Base-by-base conservation (phyloP, 441 rosid genomes). In the Dalechampia spathulata region DNA sequence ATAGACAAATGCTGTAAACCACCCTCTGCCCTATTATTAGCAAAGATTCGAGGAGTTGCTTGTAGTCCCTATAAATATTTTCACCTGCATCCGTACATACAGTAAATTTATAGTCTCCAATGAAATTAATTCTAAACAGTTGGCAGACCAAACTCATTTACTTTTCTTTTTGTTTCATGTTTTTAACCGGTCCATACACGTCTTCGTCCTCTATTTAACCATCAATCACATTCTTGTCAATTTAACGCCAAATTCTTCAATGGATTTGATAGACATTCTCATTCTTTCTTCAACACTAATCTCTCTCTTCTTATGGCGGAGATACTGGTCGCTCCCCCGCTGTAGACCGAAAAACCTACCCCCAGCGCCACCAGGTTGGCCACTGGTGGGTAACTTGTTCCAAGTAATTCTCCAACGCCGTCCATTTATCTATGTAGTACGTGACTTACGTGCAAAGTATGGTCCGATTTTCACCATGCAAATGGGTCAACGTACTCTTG, bases 401-500 rank as follows among this genome's bases (percentile, higher is more conserved):
- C 93, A 85, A 60, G 74, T 85, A 65, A 81, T 87, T 62, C 79
- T 79, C 63, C 78, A 90, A 45, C 75, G 85, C 19, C 86, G 80
- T 1, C 87, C 84, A 39, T 90, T 90, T 77, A 75, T 90, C 44
- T 87, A 68, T 34, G 15, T 75, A n/a, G 53, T 81, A 37, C 76
- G 87, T 25, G 96, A 87, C 65, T 69, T 87, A 56, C 93, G 93
- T 54, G 63, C 66, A 46, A 81, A 62, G 49, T 90, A 78, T 25
- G 94, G 97, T 48, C 87, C 91, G 20, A 87, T 90, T 47, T 90
- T 90, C 77, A 87, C 91, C 73, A 66, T 90, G 89, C 81, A 83
- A 49, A 87, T 90, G 96, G 96, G 97, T 10, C 96, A 90, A 61
- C 91, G 96, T 22, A 87, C 83, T 26, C 65, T 87, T 59, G 74